Percentiles rank a stretch among this genome's conserved stretches.
Conservation (phyloP, 139 green algal genomes). For the Asterochloris erici region DNA sequence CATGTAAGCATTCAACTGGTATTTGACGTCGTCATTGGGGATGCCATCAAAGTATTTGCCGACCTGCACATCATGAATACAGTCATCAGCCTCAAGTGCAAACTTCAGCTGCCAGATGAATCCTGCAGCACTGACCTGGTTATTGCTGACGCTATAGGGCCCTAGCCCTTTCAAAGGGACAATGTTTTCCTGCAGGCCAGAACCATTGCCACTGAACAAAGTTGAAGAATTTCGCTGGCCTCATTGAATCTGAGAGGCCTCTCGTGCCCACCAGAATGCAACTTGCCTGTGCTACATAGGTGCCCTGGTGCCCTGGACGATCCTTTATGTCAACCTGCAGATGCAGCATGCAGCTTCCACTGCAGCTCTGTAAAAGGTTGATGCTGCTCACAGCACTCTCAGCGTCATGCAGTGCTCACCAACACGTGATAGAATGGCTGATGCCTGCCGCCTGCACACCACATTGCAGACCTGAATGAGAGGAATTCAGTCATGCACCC, state of each 20-base stretch:
- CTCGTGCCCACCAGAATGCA: neutral
- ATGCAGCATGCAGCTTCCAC: too few species aligned
- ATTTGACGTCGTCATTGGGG: neutral
- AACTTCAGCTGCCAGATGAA: neutral
- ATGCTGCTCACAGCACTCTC: too few species aligned
- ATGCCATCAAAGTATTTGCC: conserved; percentile 10
- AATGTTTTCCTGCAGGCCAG: neutral
- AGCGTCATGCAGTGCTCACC: conserved; percentile 5
- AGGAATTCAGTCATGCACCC: neutral
- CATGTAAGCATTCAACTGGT: conserved; percentile 6
- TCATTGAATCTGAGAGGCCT: neutral
- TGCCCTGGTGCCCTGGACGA: conserved; percentile 34
- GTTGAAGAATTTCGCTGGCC: neutral
- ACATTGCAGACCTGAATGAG: neutral
- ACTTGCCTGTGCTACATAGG: conserved; percentile 53
- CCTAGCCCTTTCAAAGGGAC: neutral
- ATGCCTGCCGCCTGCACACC: conserved; percentile 26
- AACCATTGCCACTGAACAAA: neutral
- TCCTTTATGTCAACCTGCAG: neutral
- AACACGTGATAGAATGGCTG: conserved; percentile 64
- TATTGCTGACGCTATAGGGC: neutral
- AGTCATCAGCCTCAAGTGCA: neutral
- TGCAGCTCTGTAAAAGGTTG: too few species aligned
- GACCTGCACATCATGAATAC: neutral
- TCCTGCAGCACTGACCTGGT: neutral